These are phyloP conservation scores for Penicillium italicum DNA, from an alignment of 2,329 filamentous ascomycete genomes.

Conservation along the genomic window DNA sequence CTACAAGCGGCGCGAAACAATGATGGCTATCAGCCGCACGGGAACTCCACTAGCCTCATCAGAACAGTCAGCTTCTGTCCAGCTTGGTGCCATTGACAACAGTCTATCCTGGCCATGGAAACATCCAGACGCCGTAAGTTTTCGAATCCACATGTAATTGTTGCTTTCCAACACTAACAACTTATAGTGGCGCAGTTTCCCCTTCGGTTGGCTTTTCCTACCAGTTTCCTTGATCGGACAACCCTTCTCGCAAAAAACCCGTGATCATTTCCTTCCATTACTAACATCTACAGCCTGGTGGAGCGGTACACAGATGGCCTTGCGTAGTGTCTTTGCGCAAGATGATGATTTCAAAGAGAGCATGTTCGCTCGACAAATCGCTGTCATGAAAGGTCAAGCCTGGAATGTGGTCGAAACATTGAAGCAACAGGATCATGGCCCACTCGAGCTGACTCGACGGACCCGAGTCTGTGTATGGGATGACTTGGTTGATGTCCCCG, in stretches of 20 bases:
- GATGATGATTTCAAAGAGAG: slow-evolving; percentile 96
- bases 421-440: slow-evolving; percentile 87
- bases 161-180: slow-evolving; percentile 32
- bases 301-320: slow-evolving; percentile 83
- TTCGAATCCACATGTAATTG: neutral
- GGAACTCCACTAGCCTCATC: slow-evolving; percentile 49
- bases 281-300: slow-evolving; percentile 95
- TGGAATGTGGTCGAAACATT: slow-evolving; percentile 99
- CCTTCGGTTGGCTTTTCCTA: slow-evolving; percentile 97
- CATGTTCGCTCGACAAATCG: slow-evolving; percentile 98
- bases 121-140: slow-evolving; percentile 77
- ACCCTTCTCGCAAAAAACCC: slow-evolving; percentile 89
- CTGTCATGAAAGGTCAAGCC: slow-evolving; percentile 98
- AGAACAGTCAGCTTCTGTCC: slow-evolving; percentile 59
- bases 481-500: slow-evolving; percentile 90
- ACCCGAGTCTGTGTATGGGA: slow-evolving; percentile 97
- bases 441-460: slow-evolving; percentile 84
- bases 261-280: slow-evolving; percentile 92
- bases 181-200: slow-evolving; percentile 72
- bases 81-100: slow-evolving; percentile 93
- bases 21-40: slow-evolving; percentile 66
- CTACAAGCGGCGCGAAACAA: slow-evolving; percentile 76
- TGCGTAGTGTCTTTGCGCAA: slow-evolving; percentile 83
- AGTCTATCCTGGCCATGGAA: slow-evolving; percentile 99
- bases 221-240: slow-evolving; percentile 94